Base-by-base conservation (phyloP, 2,329 filamentous ascomycete species). In the Colletotrichum tofieldiae region DNA sequence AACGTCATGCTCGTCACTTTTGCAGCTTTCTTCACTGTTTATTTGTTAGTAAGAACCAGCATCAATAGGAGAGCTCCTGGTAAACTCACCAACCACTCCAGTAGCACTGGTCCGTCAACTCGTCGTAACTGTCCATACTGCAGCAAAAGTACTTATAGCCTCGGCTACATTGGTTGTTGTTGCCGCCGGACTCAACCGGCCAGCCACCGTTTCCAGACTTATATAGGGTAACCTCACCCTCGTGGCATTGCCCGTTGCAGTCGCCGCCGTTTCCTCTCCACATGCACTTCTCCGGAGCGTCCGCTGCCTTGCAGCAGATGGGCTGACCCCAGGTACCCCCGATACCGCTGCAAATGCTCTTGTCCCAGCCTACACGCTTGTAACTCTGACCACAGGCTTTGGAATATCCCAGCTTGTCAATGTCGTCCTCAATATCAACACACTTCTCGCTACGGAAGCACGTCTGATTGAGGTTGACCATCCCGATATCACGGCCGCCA, bases 121-220 rank as follows among this genome's bases (percentile, higher is more conserved):
- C 29, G 8, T 47, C 41, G 60, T 51, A 73, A n/a, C 26, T 51
- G 18, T 49, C 45, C 12, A 71, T 56, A 12, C 41, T 43, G n/a
- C 65, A 75, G n/a, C 68, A 75, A 63, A 75, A 75, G 11, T 52
- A 51, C 56, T 75, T 75, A 7, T 51, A 1, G 23, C 73, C 73
- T 35, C 67, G 60, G 5, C 56, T 72, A 45, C 67, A 74, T 26
- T 56, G 26, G 41, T 58, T 20, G 8, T 56, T 43, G 45, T 61
- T 23, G 11, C 61, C 63, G 26, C 51, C 63, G 11, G 51, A 51
- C 41, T 64, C 66, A 7, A 29, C 61, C 20, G 49, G 66, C 41
- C 20, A 32, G 8, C 73, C 67, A 9, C 71, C 71, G 11, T 47
- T 56, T 16, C 39, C 20, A 2, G 73, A 75, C 26, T 60, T 55